Conservation (phyloP, 352 stramenopile species). For the Pythium dissotocum region DNA sequence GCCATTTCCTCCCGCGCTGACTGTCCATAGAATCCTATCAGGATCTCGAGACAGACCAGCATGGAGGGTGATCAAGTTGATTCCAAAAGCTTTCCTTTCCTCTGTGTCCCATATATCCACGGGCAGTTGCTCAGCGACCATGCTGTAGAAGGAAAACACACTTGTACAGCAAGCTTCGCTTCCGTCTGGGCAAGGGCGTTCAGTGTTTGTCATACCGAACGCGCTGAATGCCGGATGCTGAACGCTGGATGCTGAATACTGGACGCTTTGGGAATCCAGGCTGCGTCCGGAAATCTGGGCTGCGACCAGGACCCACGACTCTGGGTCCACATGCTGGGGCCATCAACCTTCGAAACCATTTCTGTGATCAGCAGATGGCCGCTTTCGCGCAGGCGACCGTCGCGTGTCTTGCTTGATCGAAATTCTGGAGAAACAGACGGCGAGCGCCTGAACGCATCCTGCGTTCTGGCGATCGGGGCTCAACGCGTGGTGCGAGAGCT, state of each 20-base stretch:
- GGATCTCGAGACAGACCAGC: too few species aligned
- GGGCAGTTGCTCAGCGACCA: too few species aligned
- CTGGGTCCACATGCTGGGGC: neutral
- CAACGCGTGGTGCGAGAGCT: neutral
- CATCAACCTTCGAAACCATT: neutral
- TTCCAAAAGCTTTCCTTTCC: too few species aligned
- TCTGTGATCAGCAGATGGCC: neutral
- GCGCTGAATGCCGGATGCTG: neutral
- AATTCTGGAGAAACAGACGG: conserved; percentile 18
- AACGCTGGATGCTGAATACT: neutral
- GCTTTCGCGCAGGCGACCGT: conserved; percentile 3
- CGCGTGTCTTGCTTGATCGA: conserved; percentile 15
- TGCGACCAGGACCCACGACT: neutral
- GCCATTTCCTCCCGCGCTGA: too few species aligned
- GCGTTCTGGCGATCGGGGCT: conserved; percentile 7
- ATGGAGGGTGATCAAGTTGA: too few species aligned
- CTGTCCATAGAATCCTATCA: too few species aligned
- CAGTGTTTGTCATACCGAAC: neutral
- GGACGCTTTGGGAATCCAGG: neutral
- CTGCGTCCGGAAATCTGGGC: neutral
- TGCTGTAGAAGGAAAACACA: too few species aligned
- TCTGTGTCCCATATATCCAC: too few species aligned
- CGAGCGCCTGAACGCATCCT: neutral
- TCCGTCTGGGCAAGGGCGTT: neutral
- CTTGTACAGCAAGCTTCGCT: neutral